Base-by-base conservation (phyloP, 352 stramenopile species). In the Phytopythium litorale region DNA sequence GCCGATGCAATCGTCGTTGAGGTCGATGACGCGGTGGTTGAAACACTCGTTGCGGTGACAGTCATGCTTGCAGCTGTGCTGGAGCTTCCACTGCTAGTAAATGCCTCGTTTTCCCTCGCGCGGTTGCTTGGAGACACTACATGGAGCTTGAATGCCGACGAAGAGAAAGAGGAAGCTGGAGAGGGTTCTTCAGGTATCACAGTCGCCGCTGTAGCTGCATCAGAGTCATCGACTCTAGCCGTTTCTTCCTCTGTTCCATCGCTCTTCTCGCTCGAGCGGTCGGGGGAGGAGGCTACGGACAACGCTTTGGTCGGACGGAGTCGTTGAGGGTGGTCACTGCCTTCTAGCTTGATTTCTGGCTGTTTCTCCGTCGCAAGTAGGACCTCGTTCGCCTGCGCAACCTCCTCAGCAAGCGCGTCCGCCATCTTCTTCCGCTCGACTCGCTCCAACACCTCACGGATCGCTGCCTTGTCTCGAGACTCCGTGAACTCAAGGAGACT, bases 371-470 rank as follows among this genome's bases (percentile, higher is more conserved):
- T 71, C 2, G 76, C 66, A n/a, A 72, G 53, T 33, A 91, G 45
- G 19, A 91, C 74, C 7, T 62, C 49, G 7, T 71, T 72, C 37
- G 85, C 81, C 21, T 50, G 61, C 7, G 73, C 55, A 11, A 91
- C 74, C 51, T 94, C 85, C 16, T 82, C 68, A 13, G 75, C 57
- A 18, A 94, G 56, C 25, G 76, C 66, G n/a, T 89, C 81, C 21
- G 62, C 72, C 85, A 94, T 94, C 56, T 90, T 78, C 60, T 92
- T 92, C 8, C 85, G 79, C 60, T 91, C 79, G 0, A 78, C 73
- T 7, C 85, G 79, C 21, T 79, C 85, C 45, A 94, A 64, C 0
- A 79, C 83, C 33, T 91, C 79, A 16, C 81, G 63, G 30, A 94
- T 87, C 9, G 69, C 69, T 21, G 35, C 62, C 30, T 71, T 72